Evolutionary conservation across 1,139 yeast species (phyloP), one percentile per base, ranked within the genome.

Genomic region (Hansenula anomala): DNA sequence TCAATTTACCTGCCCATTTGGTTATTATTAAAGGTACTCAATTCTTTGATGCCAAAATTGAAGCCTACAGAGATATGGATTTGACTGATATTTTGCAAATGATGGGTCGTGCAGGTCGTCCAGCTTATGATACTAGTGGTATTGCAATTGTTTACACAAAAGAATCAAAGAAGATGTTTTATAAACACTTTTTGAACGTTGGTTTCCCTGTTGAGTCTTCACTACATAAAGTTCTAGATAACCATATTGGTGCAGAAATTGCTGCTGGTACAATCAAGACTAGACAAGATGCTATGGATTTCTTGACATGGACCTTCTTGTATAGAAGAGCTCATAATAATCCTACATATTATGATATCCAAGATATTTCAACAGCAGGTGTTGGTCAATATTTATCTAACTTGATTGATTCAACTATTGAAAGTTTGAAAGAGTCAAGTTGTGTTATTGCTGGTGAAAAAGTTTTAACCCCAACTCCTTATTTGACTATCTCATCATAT

Each of bases 131-230:
- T 64, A 89, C 96, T 3, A 80, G 88, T 46, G 98, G 98, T 63
- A 90, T 82, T 33, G 97, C 97, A 0, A 85, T 92, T 47, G 95
- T 94, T 2, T 90, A 81, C 59, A 92, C 98, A 4, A 88, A 87
- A 56, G 97, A 94, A 55, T 75, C 90, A 4, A 92, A 90, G 50
- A 92, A 92, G 63, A 76, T 81, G 58, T 94, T 90, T 55, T 92
- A 94, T 66, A 92, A 92, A 56, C 96, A 94, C 60, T 92, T 92
- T 60, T 64, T 92, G 53, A 94, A 92, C 57, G 80, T 88, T 45
- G 98, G 99, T 0, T 92, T 94, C 65, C 99, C 99, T 0, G 98
- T 94, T 13, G 99, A 92, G 59, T 88, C 97, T 0, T 87, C 96
- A 1, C 67, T 92, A 44, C 97, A 92, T 61, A 89, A 89, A 55